phyloP scores from a whole-genome alignment of 2,329 filamentous ascomycete genomes.

The Trichophyton rubrum region DNA sequence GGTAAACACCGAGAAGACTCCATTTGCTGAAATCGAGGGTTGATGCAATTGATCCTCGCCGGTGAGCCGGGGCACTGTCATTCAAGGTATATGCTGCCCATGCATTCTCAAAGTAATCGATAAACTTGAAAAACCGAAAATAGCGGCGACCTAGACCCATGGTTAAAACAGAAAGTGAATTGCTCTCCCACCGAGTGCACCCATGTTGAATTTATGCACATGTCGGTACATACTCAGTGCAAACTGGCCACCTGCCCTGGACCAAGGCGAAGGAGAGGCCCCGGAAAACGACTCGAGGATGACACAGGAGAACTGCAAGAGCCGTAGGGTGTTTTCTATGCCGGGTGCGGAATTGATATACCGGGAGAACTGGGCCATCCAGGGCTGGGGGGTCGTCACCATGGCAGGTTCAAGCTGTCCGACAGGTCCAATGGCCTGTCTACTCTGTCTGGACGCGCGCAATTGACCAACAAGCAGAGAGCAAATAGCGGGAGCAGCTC shows the following conservation, averaged over 20 bases:
- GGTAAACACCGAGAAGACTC: constrained; percentile 53
- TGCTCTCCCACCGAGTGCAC: background rate
- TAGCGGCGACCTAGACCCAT: constrained; percentile 41
- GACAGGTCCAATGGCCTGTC: background rate
- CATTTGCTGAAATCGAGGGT: constrained; percentile 45
- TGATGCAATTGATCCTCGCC: constrained; percentile 24
- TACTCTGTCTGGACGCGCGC: background rate
- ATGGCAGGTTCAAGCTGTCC: background rate
- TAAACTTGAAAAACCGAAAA: constrained; percentile 56
- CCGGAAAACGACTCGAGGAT: constrained; percentile 20
- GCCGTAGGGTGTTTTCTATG: constrained; percentile 29
- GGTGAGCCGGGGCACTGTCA: constrained; percentile 6
- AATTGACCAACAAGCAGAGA: background rate
- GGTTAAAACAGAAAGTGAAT: background rate
- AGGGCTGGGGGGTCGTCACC: background rate
- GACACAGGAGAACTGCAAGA: constrained; percentile 28
- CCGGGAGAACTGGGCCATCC: constrained; percentile 18
- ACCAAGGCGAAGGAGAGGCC: constrained; percentile 24
- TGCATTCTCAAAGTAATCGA: constrained; percentile 46
- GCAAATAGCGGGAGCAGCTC: background rate
- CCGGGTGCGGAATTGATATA: constrained; percentile 24
- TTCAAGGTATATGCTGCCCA: constrained; percentile 30
- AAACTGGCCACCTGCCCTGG: constrained; percentile 29
- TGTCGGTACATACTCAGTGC: constrained; percentile 27
- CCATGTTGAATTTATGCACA: background rate